These are phyloP conservation scores for Mallotus japonicus DNA, from an alignment of 441 rosid species.

Conservation along the genomic window DNA sequence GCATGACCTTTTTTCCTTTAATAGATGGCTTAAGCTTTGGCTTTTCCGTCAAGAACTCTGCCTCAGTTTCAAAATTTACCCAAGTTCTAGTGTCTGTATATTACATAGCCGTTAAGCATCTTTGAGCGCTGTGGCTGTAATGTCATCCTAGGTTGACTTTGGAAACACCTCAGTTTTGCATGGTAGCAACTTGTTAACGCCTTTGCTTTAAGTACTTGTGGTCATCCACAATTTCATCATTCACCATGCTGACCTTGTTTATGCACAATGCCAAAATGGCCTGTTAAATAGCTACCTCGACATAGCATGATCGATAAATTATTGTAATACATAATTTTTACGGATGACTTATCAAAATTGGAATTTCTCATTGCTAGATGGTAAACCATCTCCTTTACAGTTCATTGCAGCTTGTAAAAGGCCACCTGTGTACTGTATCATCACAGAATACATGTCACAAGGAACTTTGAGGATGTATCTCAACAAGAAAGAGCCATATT, in stretches of 20 bases:
- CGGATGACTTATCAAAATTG: constrained; percentile 1
- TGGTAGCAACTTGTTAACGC: neutral
- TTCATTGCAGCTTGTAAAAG: constrained; percentile 94
- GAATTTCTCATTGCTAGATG: constrained; percentile 13
- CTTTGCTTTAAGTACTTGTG: neutral
- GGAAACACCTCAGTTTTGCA: neutral
- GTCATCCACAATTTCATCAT: neutral
- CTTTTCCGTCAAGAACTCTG: neutral
- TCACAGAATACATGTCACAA: constrained; percentile 98
- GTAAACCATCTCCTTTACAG: constrained; percentile 43
- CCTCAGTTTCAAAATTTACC: no score
- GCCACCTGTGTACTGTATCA: constrained; percentile 95
- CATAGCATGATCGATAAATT: neutral
- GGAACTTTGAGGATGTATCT: constrained; percentile 95
- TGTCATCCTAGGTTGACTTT: neutral
- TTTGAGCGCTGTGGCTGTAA: constrained; percentile 1
- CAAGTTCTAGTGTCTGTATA: neutral
- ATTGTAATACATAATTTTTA: neutral
- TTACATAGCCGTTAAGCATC: neutral
- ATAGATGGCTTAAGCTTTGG: neutral
- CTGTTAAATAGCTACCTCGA: neutral
- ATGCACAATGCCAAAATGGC: neutral
- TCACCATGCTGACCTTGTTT: neutral
- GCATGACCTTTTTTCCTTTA: neutral
- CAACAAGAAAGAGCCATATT: constrained; percentile 92